Evolutionary conservation across 2,329 filamentous ascomycete genomes (phyloP).

Genomic region (Chaetomium sp.): DNA sequence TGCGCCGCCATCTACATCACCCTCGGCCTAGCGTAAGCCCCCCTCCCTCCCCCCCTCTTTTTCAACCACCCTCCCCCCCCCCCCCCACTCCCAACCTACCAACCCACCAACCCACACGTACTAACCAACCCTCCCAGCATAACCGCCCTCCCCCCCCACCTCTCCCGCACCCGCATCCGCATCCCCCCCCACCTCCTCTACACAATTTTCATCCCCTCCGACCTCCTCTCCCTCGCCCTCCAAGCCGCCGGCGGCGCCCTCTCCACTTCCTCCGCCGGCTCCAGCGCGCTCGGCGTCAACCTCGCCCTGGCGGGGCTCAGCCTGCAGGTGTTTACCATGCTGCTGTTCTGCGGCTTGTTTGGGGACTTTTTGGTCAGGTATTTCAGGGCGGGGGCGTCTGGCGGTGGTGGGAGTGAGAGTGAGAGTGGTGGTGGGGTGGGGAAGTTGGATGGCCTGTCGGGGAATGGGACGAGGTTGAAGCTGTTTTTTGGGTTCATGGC

Average conservation of each 20-base stretch:
- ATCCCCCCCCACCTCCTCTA: conserved; percentile 40
- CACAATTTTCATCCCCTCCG: conserved; percentile 50
- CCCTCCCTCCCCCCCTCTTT: too few relatives aligned
- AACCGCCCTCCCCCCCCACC: conserved; percentile 13
- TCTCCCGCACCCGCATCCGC: conserved; percentile 36
- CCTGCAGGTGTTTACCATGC: conserved; percentile 54
- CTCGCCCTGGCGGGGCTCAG: conserved; percentile 55
- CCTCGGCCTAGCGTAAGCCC: conserved; percentile 47
- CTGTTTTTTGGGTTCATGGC: conserved; percentile 55
- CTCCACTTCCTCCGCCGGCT: conserved; percentile 41
- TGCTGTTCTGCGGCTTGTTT: conserved; percentile 48
- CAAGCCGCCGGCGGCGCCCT: conserved; percentile 56
- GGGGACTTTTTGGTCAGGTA: conserved; percentile 45
- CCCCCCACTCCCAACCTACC: too few relatives aligned
- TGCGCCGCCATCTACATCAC: conserved; percentile 69
- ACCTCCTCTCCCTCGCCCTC: conserved; percentile 53
- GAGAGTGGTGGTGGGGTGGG: too few relatives aligned
- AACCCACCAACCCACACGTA: background rate
- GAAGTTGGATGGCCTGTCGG: background rate
- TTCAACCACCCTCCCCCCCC: too few relatives aligned
- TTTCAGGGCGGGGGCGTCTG: conserved; percentile 13
- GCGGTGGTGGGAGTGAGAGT: background rate
- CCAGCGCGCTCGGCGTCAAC: conserved; percentile 48
- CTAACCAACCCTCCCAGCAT: background rate
- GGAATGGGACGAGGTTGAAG: conserved; percentile 44